Evolutionary conservation across 176 grass and related monocot species (phyloP), one percentile per base, ranked within the genome.

Genomic region (Bolboschoenus planiculmis): DNA sequence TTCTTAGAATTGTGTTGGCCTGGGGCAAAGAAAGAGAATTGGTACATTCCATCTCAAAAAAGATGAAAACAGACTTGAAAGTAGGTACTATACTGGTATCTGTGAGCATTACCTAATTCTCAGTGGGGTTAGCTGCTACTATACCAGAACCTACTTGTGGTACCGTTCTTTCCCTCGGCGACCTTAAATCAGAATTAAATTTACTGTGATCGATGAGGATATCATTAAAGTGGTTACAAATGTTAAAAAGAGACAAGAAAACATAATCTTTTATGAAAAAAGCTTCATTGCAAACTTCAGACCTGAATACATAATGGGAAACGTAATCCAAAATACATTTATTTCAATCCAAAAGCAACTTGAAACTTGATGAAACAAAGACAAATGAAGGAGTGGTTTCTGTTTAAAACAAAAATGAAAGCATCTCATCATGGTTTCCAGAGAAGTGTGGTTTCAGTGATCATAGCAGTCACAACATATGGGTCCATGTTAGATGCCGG

Each of bases 381-480:
- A 48, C 43, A 78, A 29, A 77, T 24, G 40, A 33, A 47, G 26
- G 43, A 20, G 53, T 23, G 23, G 18, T 39, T 70, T 68, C 18
- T 42, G 65, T n/a, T n/a, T 39, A 21, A n/a, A 70, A 20, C 36
- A 70, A 7, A 66, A 66, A 3, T 7, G 3, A 1, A 21, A 23
- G 5, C 36, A 23, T 42, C 65, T 70, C 5, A 40, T 21, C 15
- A 39, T 84, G n/a, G 27, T 73, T 84, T 35, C 51, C 29, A 78
- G 83, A 78, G 70, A 30, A 85, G 40, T 13, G 83, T 85, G 27
- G 70, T 85, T 33, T 85, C 83, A 29, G 83, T 53, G 11, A 85
- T 85, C 83, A 85, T 85, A 43, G 83, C 62, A 85, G 83, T 76
- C 8, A 85, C 83, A 40, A 85, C 83, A 46, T 85, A 85, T n/a